These are phyloP conservation scores for Scedosporium boydii DNA, from an alignment of 2,329 filamentous ascomycete genomes.

Conservation along the genomic window DNA sequence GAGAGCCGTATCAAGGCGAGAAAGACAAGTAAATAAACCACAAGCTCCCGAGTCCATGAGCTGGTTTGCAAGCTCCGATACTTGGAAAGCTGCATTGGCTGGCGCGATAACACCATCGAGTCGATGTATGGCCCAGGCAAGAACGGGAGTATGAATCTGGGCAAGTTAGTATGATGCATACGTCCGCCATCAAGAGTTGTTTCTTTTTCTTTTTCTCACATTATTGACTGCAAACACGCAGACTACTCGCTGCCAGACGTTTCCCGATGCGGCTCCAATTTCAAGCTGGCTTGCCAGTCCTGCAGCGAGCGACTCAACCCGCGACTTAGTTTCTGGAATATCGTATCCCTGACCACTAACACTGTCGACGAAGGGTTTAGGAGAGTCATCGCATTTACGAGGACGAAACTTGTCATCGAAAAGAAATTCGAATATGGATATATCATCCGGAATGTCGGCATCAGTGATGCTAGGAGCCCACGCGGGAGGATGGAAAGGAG, in stretches of 20 bases:
- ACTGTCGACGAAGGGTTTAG: constrained; percentile 4
- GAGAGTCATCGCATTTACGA: constrained; percentile 5
- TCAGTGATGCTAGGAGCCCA: constrained; percentile 6
- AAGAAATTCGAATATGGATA: constrained; percentile 3
- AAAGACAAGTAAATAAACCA: constrained; percentile 4
- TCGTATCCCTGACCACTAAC: constrained; percentile 4
- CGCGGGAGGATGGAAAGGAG: background rate
- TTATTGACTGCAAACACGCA: constrained; percentile 10
- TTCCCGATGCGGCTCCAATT: background rate
- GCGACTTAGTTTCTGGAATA: background rate
- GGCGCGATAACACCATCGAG: constrained; percentile 8
- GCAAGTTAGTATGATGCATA: background rate
- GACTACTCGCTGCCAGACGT: constrained; percentile 7
- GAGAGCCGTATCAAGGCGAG: constrained; percentile 5
- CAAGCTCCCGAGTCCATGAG: constrained; percentile 6
- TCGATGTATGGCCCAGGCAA: constrained; percentile 8
- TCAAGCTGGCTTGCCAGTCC: constrained; percentile 3
- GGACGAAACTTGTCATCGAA: constrained; percentile 4
- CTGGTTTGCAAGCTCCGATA: constrained; percentile 7
- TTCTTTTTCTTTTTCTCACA: constrained; percentile 3
- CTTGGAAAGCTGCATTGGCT: constrained; percentile 6
- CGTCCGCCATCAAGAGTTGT: no score
- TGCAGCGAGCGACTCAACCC: constrained; percentile 5
- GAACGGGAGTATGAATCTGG: constrained; percentile 5
- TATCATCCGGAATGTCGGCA: constrained; percentile 5